These are phyloP conservation scores for Diaporthe citri DNA, from an alignment of 2,329 filamentous ascomycete species.

Conservation along the genomic window DNA sequence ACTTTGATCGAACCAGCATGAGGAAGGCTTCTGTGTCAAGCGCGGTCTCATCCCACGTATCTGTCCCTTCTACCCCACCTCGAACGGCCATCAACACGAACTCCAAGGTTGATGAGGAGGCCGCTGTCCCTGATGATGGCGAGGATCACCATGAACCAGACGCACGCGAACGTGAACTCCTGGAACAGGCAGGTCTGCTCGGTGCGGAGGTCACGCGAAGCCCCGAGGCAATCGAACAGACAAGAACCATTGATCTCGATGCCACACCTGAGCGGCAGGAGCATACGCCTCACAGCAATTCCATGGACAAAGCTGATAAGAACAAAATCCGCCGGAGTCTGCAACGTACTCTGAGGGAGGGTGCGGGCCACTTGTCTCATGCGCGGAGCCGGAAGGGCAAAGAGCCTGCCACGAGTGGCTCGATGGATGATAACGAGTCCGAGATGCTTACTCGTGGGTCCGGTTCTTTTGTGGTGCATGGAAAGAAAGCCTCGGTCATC, in stretches of 20 bases:
- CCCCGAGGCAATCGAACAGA: conserved; percentile 57
- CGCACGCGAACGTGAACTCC: conserved; percentile 75
- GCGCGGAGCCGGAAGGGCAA: conserved; percentile 83
- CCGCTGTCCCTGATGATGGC: conserved; percentile 47
- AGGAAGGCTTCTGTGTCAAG: conserved; percentile 61
- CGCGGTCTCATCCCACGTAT: conserved; percentile 52
- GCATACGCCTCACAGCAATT: conserved; percentile 41
- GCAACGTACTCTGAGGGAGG: conserved; percentile 89
- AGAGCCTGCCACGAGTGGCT: conserved; percentile 71
- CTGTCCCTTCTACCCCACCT: conserved; percentile 50
- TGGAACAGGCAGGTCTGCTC: conserved; percentile 76
- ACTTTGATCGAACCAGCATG: conserved; percentile 50
- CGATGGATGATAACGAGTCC: conserved; percentile 66
- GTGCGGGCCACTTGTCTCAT: conserved; percentile 73
- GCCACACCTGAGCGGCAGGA: conserved; percentile 54
- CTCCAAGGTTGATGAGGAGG: conserved; percentile 50
- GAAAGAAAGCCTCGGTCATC: conserved; percentile 97
- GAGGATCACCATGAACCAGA: conserved; percentile 64
- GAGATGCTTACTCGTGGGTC: conserved; percentile 82
- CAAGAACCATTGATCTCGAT: conserved; percentile 55
- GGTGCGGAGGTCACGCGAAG: conserved; percentile 58
- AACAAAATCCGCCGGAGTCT: conserved; percentile 86
- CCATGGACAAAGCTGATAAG: conserved; percentile 65
- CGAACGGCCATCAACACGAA: conserved; percentile 48
- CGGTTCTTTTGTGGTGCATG: conserved; percentile 94